Conservation (phyloP, 1,284 basidiomycete genomes). For the Ustilago xerochloae region DNA sequence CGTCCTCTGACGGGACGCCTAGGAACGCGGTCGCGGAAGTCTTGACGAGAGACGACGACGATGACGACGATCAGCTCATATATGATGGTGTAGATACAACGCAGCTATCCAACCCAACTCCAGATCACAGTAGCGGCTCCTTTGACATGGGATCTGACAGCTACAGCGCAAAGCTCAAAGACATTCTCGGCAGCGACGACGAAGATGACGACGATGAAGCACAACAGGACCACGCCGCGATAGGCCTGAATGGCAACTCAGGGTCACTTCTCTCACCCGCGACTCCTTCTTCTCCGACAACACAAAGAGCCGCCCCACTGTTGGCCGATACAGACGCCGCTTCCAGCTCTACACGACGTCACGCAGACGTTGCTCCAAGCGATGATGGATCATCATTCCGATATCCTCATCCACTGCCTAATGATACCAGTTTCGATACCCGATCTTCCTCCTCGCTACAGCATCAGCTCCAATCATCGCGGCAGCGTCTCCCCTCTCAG, state of each 20-base stretch:
- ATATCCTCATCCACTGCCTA: constrained; percentile 27
- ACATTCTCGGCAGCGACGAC: constrained; percentile 55
- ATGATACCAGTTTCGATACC: constrained; percentile 48
- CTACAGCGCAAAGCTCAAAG: constrained; percentile 47
- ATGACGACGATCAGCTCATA: constrained; percentile 76
- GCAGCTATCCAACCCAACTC: constrained; percentile 3
- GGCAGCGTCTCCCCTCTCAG: constrained; percentile 20
- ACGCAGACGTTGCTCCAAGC: constrained; percentile 13
- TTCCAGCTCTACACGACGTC: constrained; percentile 17
- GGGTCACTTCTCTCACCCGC: not conserved
- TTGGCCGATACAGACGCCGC: constrained; percentile 5
- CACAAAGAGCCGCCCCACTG: constrained; percentile 10
- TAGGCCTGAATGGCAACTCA: not conserved
- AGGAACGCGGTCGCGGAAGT: not conserved
- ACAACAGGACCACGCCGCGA: too few relatives aligned
- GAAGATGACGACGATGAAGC: constrained; percentile 8
- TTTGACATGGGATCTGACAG: constrained; percentile 37
- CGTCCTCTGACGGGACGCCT: not conserved
- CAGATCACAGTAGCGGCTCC: constrained; percentile 27
- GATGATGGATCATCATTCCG: constrained; percentile 36
- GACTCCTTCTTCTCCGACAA: constrained; percentile 17
- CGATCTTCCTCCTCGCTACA: constrained; percentile 24
- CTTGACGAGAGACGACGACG: constrained; percentile 69
- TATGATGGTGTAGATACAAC: constrained; percentile 76
- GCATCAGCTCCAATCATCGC: constrained; percentile 1